Evolutionary conservation across 1,284 basidiomycete species (phyloP).

Genomic region (Cryptococcus maquisensis): DNA sequence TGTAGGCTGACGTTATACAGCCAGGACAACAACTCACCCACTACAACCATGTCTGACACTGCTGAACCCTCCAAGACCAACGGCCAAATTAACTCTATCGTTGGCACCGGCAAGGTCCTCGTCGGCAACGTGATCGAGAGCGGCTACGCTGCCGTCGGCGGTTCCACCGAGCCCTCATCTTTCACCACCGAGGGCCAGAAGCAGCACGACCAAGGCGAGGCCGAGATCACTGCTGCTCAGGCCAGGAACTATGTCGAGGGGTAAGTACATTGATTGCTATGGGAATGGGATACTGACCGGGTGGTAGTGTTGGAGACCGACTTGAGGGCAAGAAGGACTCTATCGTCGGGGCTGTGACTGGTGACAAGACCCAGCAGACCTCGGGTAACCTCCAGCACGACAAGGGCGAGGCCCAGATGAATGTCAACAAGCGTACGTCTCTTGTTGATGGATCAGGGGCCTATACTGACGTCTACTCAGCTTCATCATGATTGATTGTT

Average conservation of each 20-base stretch:
- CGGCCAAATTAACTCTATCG: constrained; percentile 51
- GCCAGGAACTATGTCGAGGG: constrained; percentile 55
- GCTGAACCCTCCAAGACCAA: constrained; percentile 57
- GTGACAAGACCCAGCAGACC: constrained; percentile 61
- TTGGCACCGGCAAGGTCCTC: constrained; percentile 43
- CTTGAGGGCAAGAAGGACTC: constrained; percentile 63
- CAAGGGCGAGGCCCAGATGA: constrained; percentile 53
- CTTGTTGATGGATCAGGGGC: background rate
- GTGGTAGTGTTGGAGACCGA: constrained; percentile 52
- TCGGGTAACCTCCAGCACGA: constrained; percentile 56
- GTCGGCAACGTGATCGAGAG: constrained; percentile 59
- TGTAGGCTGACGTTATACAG: no score
- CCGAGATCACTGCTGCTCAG: constrained; percentile 46
- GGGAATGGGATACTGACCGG: background rate
- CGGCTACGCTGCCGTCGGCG: constrained; percentile 47
- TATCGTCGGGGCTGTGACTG: constrained; percentile 60
- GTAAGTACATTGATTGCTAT: constrained; percentile 20
- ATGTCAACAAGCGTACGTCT: constrained; percentile 29
- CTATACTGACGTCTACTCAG: no score
- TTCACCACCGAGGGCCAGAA: constrained; percentile 57
- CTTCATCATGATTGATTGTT: no score
- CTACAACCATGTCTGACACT: constrained; percentile 20
- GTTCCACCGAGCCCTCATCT: constrained; percentile 30
- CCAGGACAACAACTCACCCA: constrained; percentile 5
- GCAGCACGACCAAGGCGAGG: constrained; percentile 60